Evolutionary conservation across 225 moss, liverwort and hornwort species (phyloP), one percentile per base, ranked within the genome.

Genomic region (Asterella californica): DNA sequence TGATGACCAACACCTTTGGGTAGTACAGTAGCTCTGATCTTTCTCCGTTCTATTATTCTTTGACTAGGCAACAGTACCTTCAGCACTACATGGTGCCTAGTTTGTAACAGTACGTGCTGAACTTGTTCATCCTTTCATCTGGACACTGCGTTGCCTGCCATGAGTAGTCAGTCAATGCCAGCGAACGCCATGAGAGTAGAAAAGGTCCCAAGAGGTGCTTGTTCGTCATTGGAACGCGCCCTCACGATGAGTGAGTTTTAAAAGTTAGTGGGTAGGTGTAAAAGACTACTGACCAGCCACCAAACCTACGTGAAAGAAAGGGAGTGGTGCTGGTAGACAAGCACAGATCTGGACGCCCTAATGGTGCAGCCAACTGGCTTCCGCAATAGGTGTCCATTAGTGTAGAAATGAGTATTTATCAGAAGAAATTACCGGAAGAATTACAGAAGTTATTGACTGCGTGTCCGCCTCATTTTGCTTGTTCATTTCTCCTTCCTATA

Each of bases 81-180:
- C 49, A 80, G 81, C 64, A 78, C 60, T 82, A 75, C 80, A 82
- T 71, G 68, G 21, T 64, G 84, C 87, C 80, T 82, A 80, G 87
- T 78, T 80, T 87, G 87, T 87, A 87, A 77, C 87, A 84, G 38
- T 84, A 86, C 71, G 65, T 80, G 77, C 66, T 81, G 70, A 59
- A 67, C 70, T 80, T 82, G 52, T 53, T 48, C 52, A 70, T 63
- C 62, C 67, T 74, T 79, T 69, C 81, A 78, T 27, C 36, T 69
- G 22, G 78, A 78, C 55, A 81, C 66, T 37, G 33, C 78, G 74
- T 84, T 76, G 65, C 62, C 38, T 72, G 79, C 72, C 72, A 46
- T 47, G 63, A 63, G 36, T 61, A 46, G 19, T 61, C 64, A 63
- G 71, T 82, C 17, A 12, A 68, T 42, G 27, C 52, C 53, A 71